phyloP scores from a whole-genome alignment of 192 early-diverging fungal species.

The Backusella parvicylindrica region DNA sequence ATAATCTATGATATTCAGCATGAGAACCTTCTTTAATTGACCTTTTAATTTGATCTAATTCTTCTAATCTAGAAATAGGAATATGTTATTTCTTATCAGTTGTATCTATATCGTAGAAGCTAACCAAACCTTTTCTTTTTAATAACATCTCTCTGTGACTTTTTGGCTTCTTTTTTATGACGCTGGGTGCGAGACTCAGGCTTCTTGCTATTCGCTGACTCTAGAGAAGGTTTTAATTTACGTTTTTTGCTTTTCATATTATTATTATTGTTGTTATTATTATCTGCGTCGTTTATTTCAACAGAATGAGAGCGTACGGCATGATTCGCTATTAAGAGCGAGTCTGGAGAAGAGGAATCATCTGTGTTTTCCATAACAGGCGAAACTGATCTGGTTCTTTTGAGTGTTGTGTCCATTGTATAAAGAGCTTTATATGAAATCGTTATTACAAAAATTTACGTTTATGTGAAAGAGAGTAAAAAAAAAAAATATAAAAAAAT shows the following conservation, averaged over 20 bases:
- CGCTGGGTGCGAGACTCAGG: background rate
- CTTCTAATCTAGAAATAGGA: slow-evolving; percentile 20
- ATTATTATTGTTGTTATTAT: background rate
- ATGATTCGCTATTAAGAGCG: background rate
- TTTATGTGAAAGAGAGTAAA: background rate
- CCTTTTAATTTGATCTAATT: slow-evolving; percentile 17
- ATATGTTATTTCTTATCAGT: too few relatives aligned
- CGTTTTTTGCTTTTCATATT: slow-evolving; percentile 7
- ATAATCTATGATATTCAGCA: slow-evolving; percentile 21
- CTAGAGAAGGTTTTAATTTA: background rate
- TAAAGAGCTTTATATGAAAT: background rate
- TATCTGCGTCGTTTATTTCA: background rate
- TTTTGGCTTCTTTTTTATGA: slow-evolving; percentile 18
- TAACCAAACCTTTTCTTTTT: slow-evolving; percentile 12
- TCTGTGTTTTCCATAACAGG: slow-evolving; percentile 4
- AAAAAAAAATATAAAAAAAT: background rate
- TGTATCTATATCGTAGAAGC: too few relatives aligned
- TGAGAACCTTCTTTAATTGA: slow-evolving; percentile 26
- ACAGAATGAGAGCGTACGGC: slow-evolving; percentile 11
- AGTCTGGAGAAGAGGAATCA: background rate
- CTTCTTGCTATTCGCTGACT: background rate
- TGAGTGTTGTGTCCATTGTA: background rate
- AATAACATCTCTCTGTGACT: slow-evolving; percentile 12
- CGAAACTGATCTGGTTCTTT: slow-evolving; percentile 14
- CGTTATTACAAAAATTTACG: background rate